Percentiles rank a stretch among this genome's conserved stretches.
phyloP scores from a whole-genome alignment of 78 protist species.

The Protostelium mycophagum region DNA sequence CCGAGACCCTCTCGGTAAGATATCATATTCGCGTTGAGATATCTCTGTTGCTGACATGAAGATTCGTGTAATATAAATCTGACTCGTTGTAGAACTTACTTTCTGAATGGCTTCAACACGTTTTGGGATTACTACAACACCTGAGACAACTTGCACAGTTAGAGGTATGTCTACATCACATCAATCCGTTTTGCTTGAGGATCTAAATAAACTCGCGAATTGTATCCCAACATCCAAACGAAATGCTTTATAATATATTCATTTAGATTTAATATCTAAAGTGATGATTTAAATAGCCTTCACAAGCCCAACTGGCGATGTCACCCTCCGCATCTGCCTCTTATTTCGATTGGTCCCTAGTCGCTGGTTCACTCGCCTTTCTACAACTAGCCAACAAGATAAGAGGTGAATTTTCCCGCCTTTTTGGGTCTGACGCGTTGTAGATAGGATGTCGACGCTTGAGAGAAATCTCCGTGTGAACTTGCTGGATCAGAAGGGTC shows the following conservation, averaged over 20 bases:
- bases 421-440: not conserved
- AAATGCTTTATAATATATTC: no score
- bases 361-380: not conserved
- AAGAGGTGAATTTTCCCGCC: not conserved
- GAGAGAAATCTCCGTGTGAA: not conserved
- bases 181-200: not conserved
- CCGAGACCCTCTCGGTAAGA: not conserved
- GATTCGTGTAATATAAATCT: no score
- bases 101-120: not conserved
- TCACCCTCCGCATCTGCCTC: not conserved
- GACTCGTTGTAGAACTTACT: not conserved
- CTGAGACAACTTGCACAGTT: not conserved
- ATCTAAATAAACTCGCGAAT: not conserved
- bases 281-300: no score
- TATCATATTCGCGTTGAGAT: no score
- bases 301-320: not conserved
- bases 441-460: not conserved
- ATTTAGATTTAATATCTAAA: no score
- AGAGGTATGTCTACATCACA: not conserved
- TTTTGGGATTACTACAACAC: not conserved
- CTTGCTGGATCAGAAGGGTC: not conserved
- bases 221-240: no score
- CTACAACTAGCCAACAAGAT: not conserved
- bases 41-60: no score
- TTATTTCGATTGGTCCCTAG: not conserved